phyloP scores from a whole-genome alignment of 371 early-diverging fungal species.

The Saksenaea oblongispora region DNA sequence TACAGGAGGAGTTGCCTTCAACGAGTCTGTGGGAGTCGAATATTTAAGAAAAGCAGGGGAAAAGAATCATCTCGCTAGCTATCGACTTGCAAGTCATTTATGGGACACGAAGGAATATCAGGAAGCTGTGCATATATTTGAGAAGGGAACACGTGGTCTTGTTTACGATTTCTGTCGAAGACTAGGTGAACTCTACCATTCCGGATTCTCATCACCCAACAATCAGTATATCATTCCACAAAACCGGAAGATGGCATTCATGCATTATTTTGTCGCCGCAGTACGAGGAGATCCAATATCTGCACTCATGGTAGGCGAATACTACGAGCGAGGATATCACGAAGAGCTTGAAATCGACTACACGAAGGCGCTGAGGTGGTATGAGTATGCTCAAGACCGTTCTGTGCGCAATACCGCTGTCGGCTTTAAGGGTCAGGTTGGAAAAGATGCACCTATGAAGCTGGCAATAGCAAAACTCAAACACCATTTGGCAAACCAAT shows the following conservation, averaged over 20 bases:
- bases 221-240: slow-evolving; percentile 7
- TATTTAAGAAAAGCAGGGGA: no score
- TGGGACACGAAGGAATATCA: neutral
- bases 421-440: neutral
- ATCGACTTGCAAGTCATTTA: neutral
- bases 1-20: no score
- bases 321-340: slow-evolving; percentile 7
- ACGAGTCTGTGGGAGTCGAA: no score
- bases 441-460: neutral
- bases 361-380: slow-evolving; percentile 9
- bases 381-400: neutral
- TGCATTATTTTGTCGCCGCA: neutral
- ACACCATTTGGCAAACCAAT: slow-evolving; percentile 11
- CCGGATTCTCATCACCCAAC: neutral
- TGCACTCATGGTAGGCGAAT: slow-evolving; percentile 12
- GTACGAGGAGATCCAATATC: neutral
- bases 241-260: slow-evolving; percentile 14
- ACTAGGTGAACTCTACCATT: neutral
- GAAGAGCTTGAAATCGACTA: neutral
- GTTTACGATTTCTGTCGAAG: no score
- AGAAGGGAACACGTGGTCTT: neutral
- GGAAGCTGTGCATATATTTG: neutral
- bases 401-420: no score
- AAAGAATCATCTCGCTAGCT: neutral
- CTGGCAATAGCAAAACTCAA: slow-evolving; percentile 17